Conservation (phyloP, 306 rosid genomes). For the Cotoneaster glaucophyllus region DNA sequence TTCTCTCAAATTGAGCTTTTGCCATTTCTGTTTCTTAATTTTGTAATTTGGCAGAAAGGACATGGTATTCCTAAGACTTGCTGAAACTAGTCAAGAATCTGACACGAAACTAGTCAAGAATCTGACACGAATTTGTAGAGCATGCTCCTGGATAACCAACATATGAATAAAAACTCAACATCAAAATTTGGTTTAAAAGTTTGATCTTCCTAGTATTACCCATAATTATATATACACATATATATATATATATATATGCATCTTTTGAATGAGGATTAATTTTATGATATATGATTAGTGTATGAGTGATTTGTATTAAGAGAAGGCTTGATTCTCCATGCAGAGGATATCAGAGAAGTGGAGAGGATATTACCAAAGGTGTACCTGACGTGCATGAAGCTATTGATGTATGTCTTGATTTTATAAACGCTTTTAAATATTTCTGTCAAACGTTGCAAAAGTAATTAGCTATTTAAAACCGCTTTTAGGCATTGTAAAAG, state of each 20-base stretch:
- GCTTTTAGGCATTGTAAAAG: too few species aligned
- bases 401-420: too few species aligned
- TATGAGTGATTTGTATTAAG: conserved; percentile 14
- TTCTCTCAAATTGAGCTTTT: too few species aligned
- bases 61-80: conserved; percentile 68
- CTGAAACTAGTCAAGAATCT: conserved; percentile 48
- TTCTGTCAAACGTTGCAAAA: too few species aligned
- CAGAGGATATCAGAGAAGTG: conserved; percentile 80
- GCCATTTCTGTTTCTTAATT: too few species aligned
- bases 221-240: too few species aligned
- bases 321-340: conserved; percentile 16
- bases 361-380: conserved; percentile 80
- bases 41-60: neutral
- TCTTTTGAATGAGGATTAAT: conserved; percentile 10
- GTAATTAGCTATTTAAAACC: too few species aligned
- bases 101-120: conserved; percentile 51
- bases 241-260: neutral
- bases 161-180: too few species aligned
- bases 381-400: conserved; percentile 84
- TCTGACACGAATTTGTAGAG: conserved; percentile 20
- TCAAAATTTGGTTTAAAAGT: too few species aligned
- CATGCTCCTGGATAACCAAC: too few species aligned
- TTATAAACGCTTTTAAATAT: too few species aligned
- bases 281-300: neutral
- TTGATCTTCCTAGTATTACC: too few species aligned